These are phyloP conservation scores for Oryza glaberrima DNA, from an alignment of 176 grass and related monocot species.

Conservation along the genomic window DNA sequence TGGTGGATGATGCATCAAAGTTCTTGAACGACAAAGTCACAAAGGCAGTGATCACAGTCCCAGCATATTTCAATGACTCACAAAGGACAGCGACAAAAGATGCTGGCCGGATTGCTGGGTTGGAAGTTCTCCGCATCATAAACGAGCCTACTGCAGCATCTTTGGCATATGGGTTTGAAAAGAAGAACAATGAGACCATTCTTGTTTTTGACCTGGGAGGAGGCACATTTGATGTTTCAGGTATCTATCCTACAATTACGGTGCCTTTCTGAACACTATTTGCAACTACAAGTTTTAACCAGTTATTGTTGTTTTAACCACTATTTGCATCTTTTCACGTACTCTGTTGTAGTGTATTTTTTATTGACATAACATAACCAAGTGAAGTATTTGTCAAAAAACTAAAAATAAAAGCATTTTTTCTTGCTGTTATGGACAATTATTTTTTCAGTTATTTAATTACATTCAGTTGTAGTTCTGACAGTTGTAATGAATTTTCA, in stretches of 20 bases:
- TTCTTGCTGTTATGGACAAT: background rate
- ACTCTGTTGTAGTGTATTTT: background rate
- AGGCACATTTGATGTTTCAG: constrained; percentile 81
- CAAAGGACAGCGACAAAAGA: constrained; percentile 87
- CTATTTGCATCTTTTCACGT: background rate
- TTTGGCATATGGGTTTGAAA: constrained; percentile 75
- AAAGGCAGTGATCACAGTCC: constrained; percentile 80
- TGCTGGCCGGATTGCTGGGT: constrained; percentile 75
- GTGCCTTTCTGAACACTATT: background rate
- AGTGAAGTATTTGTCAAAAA: background rate
- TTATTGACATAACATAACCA: background rate
- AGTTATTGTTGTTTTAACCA: background rate
- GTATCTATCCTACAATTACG: constrained; percentile 41
- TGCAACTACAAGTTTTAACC: background rate
- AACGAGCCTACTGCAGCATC: constrained; percentile 77
- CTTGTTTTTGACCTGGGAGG: constrained; percentile 77
- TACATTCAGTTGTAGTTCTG: background rate
- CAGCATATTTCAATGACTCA: constrained; percentile 76
- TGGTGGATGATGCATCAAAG: constrained; percentile 82
- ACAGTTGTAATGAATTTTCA: background rate
- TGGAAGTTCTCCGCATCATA: constrained; percentile 87
- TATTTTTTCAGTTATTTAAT: background rate
- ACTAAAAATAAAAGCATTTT: background rate
- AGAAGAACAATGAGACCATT: constrained; percentile 89
- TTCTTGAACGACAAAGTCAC: constrained; percentile 80